Evolutionary conservation across 768 basidiomycete genomes (phyloP), one percentile per base, ranked within the genome.

Genomic region (Mycena chlorophos): DNA sequence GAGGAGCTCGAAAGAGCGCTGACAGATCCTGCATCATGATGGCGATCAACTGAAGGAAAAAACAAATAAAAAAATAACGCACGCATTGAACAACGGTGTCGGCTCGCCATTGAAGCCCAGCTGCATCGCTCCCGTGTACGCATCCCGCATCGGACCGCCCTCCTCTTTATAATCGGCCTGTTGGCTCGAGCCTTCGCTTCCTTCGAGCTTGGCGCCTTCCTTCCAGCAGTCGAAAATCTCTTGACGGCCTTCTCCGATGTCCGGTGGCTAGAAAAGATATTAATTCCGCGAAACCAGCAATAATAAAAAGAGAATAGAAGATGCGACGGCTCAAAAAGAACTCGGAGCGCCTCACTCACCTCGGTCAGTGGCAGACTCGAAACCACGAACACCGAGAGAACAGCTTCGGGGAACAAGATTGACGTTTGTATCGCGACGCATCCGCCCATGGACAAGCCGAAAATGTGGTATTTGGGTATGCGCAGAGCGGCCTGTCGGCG

Each of bases 391-490:
- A 62, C 38, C 2, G 58, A 60, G 2, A 45, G 55, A 3, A 60
- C 55, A 19, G 12, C 20, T 16, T 17, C 17, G 2, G 63, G 58
- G 28, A 60, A 60, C 8, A 49, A 26, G 2, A 65, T 55, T 3
- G 52, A 58, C 4, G 54, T 48, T 47, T 65, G 63, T 2, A 62
- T 40, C 16, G 52, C 58, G 19, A 62, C 58, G 40, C 53, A 57
- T 8, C 55, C 56, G 16, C 63, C 63, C 58, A 65, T 62, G 4
- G 63, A 65, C 31, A 60, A 30, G 4, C 63, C 63, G 37, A 65
- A 53, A 13, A 65, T 30, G 51, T 62, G 61, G 31, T 51, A 62
- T 3, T 31, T 22, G 1, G 61, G 61, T 6, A 62, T 56, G 22
- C 56, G 46, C 5, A 62, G 58, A 5, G 50, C 42, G 14, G 43